Evolutionary conservation across 768 basidiomycete genomes (phyloP), one percentile per base, ranked within the genome.

Genomic region (Vararia minispora): DNA sequence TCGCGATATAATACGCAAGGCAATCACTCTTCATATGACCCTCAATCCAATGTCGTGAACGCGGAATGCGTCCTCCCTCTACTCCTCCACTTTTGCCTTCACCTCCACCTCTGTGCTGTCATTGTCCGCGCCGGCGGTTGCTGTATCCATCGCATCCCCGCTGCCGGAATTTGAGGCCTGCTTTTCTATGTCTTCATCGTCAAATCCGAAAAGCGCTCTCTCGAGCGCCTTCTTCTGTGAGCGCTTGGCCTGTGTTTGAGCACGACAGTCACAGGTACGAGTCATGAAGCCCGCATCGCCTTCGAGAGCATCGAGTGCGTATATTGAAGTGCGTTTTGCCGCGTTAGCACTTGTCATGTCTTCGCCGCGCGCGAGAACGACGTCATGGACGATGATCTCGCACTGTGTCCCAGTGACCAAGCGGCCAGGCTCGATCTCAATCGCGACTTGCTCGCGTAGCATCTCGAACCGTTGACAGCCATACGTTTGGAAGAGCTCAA

Each of bases 221-320:
- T 60, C 48, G 10, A 60, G 40, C 3, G 56, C 64, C 46, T 64
- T 68, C 37, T 61, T 60, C 28, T 55, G 59, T 17, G 55, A 58
- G 47, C 59, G 64, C 46, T 57, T 58, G 14, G 58, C 53, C 41
- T 51, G 53, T 18, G 47, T 53, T 23, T 38, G 51, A 39, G 50
- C 52, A 36, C 75, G 64, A 57, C 85, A 89, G 57, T 83, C 73
- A 52, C 85, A 89, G 14, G 65, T 71, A 33, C 69, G 66, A 5
- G 65, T 58, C 52, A 88, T 57, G 39, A 87, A 76, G 10, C 64
- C 65, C 5, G 74, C 57, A 50, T 85, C 75, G 20, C 69, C 71
- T 41, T 81, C 72, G 24, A 89, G 56, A 13, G 73, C 75, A 51
- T 83, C 77, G 43, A 89, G 53, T 9, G 83, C 84, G n/a, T 63